These are phyloP conservation scores for Mucor plumbeus DNA, from an alignment of 371 early-diverging fungal species.

Conservation along the genomic window DNA sequence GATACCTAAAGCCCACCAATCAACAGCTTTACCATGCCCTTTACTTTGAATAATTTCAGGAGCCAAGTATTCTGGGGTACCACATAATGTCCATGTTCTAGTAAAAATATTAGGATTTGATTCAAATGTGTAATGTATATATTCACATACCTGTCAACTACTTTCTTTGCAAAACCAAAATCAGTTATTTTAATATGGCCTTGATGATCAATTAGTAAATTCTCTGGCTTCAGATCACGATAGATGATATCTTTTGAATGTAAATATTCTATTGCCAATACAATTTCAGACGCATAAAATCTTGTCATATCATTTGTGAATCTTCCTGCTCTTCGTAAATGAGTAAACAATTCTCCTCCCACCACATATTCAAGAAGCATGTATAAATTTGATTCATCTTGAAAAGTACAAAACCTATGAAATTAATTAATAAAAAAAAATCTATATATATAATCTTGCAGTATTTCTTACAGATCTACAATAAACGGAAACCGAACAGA, in stretches of 20 bases:
- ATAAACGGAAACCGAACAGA: constrained; percentile 38
- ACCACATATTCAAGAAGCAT: constrained; percentile 92
- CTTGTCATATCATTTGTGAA: constrained; percentile 84
- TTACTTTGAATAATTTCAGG: constrained; percentile 92
- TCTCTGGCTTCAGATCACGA: constrained; percentile 89
- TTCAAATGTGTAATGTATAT: background rate
- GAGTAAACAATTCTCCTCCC: constrained; percentile 90
- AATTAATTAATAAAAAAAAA: background rate
- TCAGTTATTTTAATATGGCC: constrained; percentile 95
- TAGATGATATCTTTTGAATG: constrained; percentile 84
- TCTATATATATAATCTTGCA: background rate
- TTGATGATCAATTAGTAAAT: constrained; percentile 76
- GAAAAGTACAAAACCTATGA: constrained; percentile 69
- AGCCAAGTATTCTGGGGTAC: constrained; percentile 75
- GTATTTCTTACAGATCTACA: constrained; percentile 43
- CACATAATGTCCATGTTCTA: constrained; percentile 94
- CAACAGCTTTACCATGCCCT: constrained; percentile 95
- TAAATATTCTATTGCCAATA: constrained; percentile 76
- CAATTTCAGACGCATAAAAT: constrained; percentile 68
- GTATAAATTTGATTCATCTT: constrained; percentile 79
- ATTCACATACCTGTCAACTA: constrained; percentile 37
- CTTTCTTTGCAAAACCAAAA: constrained; percentile 91
- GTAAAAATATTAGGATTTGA: background rate
- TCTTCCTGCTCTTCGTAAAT: constrained; percentile 78
- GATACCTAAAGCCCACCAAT: constrained; percentile 98